Conservation (phyloP, 2,329 filamentous ascomycete genomes). For the Phyllosticta citriasiana region DNA sequence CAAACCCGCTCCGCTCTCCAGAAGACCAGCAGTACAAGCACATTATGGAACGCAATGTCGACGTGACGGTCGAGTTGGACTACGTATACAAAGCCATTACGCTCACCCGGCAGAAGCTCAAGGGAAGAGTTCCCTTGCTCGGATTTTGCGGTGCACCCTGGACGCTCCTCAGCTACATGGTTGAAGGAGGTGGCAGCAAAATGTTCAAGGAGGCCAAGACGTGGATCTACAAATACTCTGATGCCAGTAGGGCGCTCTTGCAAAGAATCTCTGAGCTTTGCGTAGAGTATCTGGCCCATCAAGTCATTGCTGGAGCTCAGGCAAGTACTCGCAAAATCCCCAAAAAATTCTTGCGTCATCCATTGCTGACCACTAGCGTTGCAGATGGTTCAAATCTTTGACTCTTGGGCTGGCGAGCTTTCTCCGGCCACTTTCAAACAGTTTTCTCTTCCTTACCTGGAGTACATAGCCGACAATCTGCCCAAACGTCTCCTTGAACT, state of each 20-base stretch:
- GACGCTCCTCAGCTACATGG: conserved; percentile 98
- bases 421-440: conserved; percentile 72
- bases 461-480: conserved; percentile 71
- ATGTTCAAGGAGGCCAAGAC: conserved; percentile 90
- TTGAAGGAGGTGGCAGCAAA: conserved; percentile 93
- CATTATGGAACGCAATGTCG: conserved; percentile 67
- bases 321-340: conserved; percentile 29
- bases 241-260: conserved; percentile 69
- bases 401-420: conserved; percentile 95
- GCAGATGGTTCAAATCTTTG: conserved; percentile 87
- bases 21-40: conserved; percentile 73
- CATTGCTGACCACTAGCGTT: neutral
- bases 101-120: conserved; percentile 75
- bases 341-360: conserved; percentile 9
- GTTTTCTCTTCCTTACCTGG: conserved; percentile 79
- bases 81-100: conserved; percentile 97
- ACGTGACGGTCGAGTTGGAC: conserved; percentile 73
- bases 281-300: conserved; percentile 84
- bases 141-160: conserved; percentile 96
- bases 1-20: conserved; percentile 68
- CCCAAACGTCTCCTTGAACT: conserved; percentile 65
- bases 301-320: conserved; percentile 89
- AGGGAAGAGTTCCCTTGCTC: conserved; percentile 81
- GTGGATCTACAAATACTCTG: conserved; percentile 85
- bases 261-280: conserved; percentile 91